These are phyloP conservation scores for Candida odintsovae DNA, from an alignment of 805 yeast genomes.

Conservation along the genomic window DNA sequence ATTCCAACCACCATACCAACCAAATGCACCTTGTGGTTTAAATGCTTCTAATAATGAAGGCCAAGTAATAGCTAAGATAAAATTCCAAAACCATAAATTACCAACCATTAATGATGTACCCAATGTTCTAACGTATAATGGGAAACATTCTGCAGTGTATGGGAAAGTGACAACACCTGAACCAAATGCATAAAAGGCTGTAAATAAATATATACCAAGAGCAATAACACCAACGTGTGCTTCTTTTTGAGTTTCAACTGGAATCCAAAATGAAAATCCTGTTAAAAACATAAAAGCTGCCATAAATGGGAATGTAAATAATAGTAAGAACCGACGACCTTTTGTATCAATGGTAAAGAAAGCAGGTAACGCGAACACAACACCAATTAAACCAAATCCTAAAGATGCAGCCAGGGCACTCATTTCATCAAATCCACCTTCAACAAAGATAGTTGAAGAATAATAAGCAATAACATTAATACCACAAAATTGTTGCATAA, in stretches of 20 bases:
- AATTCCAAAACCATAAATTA: conserved; percentile 67
- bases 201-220: conserved; percentile 64
- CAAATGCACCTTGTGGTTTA: conserved; percentile 75
- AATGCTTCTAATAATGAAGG: conserved; percentile 59
- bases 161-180: conserved; percentile 87
- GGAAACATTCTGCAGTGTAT: conserved; percentile 75
- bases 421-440: conserved; percentile 54
- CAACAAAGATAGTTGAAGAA: conserved; percentile 64
- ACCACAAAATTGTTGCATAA: conserved; percentile 87
- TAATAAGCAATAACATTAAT: conserved; percentile 80
- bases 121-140: conserved; percentile 66
- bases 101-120: conserved; percentile 76
- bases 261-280: conserved; percentile 66
- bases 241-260: conserved; percentile 28
- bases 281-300: conserved; percentile 46
- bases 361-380: conserved; percentile 77
- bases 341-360: conserved; percentile 66
- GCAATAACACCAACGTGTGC: conserved; percentile 61
- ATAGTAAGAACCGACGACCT: conserved; percentile 58
- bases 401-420: conserved; percentile 68
- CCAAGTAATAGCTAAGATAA: conserved; percentile 66
- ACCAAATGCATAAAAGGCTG: conserved; percentile 68
- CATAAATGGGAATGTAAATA: conserved; percentile 57
- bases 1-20: conserved; percentile 83
- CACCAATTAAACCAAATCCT: conserved; percentile 80